These are phyloP conservation scores for Phytophthora multivora DNA, from an alignment of 352 stramenopile species.

Conservation along the genomic window DNA sequence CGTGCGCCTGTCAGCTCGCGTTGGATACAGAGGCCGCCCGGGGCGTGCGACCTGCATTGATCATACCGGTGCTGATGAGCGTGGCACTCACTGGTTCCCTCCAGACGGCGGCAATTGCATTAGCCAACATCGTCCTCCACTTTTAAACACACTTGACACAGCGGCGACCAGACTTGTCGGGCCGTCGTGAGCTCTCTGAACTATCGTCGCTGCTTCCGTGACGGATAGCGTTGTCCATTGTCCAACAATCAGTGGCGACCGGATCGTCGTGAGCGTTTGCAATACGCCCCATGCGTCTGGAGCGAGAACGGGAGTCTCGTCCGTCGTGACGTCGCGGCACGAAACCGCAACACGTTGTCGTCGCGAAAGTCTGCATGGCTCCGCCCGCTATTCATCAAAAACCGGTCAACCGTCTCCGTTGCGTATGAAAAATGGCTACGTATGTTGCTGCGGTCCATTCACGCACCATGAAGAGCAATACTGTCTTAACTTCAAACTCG, in stretches of 20 bases:
- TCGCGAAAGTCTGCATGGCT: too few relatives aligned
- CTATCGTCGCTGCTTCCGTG: constrained; percentile 1
- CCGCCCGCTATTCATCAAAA: neutral
- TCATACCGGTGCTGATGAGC: constrained; percentile 16
- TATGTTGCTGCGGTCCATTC: too few relatives aligned
- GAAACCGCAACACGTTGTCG: neutral
- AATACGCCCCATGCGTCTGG: neutral
- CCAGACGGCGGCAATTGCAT: constrained; percentile 5
- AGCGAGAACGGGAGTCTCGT: neutral
- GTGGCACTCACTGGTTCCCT: constrained; percentile 12
- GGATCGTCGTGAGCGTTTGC: neutral
- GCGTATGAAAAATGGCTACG: too few relatives aligned
- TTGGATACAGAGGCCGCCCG: constrained; percentile 7
- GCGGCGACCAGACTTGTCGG: constrained; percentile 1
- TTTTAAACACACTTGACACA: neutral
- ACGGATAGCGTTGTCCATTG: neutral
- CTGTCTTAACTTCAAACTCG: constrained; percentile 11
- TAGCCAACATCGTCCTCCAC: neutral
- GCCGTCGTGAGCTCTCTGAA: neutral
- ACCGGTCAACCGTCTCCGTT: too few relatives aligned
- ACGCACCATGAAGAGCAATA: neutral
- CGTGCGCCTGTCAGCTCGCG: neutral
- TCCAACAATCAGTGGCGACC: neutral
- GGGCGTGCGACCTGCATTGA: constrained; percentile 2
- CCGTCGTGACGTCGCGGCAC: neutral